A percentile compares a stretch with the other conserved stretches of the same genome.
Conservation (phyloP, 192 early-diverging fungal genomes). For the Mortierella hygrophila region DNA sequence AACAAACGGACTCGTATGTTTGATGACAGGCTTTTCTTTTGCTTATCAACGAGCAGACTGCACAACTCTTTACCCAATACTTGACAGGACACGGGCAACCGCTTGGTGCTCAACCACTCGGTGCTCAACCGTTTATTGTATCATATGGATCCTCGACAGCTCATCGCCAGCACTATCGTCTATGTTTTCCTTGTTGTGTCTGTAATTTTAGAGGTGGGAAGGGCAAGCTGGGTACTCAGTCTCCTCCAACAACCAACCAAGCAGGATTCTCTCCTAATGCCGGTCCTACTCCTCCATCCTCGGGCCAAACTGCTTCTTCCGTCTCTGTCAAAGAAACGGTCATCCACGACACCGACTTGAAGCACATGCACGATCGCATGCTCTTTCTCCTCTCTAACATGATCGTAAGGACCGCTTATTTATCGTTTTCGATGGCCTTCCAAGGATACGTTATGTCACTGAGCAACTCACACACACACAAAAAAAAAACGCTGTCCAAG, state of each 20-base stretch:
- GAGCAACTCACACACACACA: neutral
- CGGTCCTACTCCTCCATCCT: neutral
- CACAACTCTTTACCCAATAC: neutral
- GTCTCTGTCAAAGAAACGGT: conserved; percentile 28
- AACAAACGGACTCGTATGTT: neutral
- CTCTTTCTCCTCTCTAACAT: conserved; percentile 74
- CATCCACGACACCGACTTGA: conserved; percentile 40
- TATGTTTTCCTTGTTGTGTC: neutral
- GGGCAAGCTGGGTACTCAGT: conserved; percentile 36
- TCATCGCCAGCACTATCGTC: neutral
- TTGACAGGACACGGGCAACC: too few species aligned
- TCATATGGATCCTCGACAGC: neutral
- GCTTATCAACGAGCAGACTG: neutral
- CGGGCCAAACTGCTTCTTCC: neutral
- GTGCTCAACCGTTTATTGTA: neutral
- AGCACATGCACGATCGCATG: conserved; percentile 74
- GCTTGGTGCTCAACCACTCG: too few species aligned
- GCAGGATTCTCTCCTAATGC: neutral
- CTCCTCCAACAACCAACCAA: conserved; percentile 23
- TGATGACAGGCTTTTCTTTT: too few species aligned
- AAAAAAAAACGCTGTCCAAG: neutral
- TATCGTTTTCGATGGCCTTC: neutral
- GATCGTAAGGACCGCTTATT: conserved; percentile 65
- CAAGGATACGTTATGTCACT: too few species aligned
- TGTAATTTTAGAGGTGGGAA: conserved; percentile 29